Evolutionary conservation across 1,139 yeast genomes (phyloP), one percentile per base, ranked within the genome.

Genomic region (Scheffersomyces lignicola): DNA sequence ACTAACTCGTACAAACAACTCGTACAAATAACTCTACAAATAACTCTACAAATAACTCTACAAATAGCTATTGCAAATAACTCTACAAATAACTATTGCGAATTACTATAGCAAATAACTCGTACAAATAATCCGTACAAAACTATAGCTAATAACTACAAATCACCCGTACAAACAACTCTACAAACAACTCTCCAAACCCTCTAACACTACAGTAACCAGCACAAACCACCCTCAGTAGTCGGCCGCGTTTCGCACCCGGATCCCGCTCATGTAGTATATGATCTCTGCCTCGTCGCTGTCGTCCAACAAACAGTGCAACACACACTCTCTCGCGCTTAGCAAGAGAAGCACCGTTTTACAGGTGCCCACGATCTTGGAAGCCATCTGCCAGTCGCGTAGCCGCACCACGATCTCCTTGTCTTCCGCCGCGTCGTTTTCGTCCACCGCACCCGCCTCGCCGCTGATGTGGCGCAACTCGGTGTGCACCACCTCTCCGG

Each of bases 241-340:
- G 9, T 24, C 33, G 4, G 24, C 15, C 17, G 24, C 12, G 11
- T 34, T 31, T 12, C 30, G 20, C 11, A 31, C 21, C 33, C 56
- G 54, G 5, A 67, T 46, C 3, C 70, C 77, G 42, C 60, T 65
- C 18, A 78, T 65, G 46, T 72, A 76, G 48, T 76, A 80, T 4
- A 77, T 60, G 12, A 80, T 65, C 43, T 78, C 82, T 26, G 76
- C 74, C 27, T 73, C 76, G 24, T 74, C 78, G 12, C 71, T 65
- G 33, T 75, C 80, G 38, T 78, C 83, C 26, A 80, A 55, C 41
- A 69, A 60, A 44, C 84, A 77, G 49, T 78, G 81, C 32, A 80
- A 54, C 1, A 77, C 76, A 41, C 80, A 66, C 34, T 74, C 74
- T 8, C 63, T 60, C n/a, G 60, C 56, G 14, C 78, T 66, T 29